Evolutionary conservation across 2,329 filamentous ascomycete species (phyloP), one percentile per base, ranked within the genome.

Genomic region (Fusarium siculi): DNA sequence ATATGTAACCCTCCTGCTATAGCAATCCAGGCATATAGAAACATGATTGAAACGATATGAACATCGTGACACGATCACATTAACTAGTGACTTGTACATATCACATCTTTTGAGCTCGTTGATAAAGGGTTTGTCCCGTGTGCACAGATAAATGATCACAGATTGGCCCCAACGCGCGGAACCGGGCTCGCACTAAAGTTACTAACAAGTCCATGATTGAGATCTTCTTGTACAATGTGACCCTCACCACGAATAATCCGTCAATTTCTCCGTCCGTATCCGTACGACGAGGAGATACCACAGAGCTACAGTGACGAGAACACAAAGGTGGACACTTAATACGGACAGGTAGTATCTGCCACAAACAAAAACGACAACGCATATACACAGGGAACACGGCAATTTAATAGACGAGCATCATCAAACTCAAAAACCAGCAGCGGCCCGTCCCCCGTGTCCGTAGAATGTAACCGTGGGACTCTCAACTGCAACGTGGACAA

Each of bases 401-500:
- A 69, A 69, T 64, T 46, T 69, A 52, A 52, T n/a, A 18, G 12
- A 12, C 42, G 14, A 23, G 43, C 52, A 59, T 55, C 53, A 59
- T 49, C 34, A 49, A 55, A 40, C 40, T 66, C 49, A 56, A 57
- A 39, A 52, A 44, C 36, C 47, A 67, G 37, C 53, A 57, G 71
- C 70, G 70, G 70, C 56, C 70, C 61, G 70, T 70, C 56, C 66
- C 69, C 70, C 54, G 54, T 63, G 28, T 43, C 18, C 14, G n/a
- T 49, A 19, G 16, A 44, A 52, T 68, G 56, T 64, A 70, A 70
- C 55, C 19, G 40, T 32, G 28, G 44, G 44, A 46, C 14, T 30
- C 28, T 47, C 37, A 16, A 14, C n/a, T 62, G 32, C 37, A 23
- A 47, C 34, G 18, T 58, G 11, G 25, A 28, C 23, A 61, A 39